Evolutionary conservation across 768 basidiomycete species (phyloP), one percentile per base, ranked within the genome.

Genomic region (Candolleomyces eurysporus): DNA sequence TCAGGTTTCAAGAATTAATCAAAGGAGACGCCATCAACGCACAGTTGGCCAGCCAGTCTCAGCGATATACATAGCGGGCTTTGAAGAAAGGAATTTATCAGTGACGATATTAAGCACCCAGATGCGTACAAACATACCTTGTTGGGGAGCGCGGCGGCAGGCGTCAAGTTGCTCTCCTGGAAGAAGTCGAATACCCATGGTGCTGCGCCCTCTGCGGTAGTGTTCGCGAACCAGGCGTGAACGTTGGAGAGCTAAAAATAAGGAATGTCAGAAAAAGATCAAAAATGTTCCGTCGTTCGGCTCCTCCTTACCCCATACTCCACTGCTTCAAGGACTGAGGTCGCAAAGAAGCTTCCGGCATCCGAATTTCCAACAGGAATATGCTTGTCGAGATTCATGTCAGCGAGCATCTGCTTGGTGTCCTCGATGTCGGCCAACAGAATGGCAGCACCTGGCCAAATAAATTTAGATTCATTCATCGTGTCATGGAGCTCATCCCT

Each of bases 181-280:
- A 95, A 97, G 79, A 92, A 98, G 0, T 81, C 66, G 45, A 75
- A 78, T 3, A 94, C 94, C 96, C 96, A 99, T 7, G 66, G 78
- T 2, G 96, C 88, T 1, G 94, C 92, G n/a, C 79, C 72, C 13
- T 84, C 74, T 21, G 90, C 84, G 2, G 85, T 81, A 22, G 87
- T 83, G 63, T 88, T 86, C 14, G 91, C 96, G 74, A 97, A 98
- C 93, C 92, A 95, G 7, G 94, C 87, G 70, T 96, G 94, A n/a
- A 94, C 92, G 64, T 97, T 96, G 11, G 92, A 84, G 83, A 95
- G 80, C 87, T 89, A 63, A 16, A 59, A 36, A 58, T 21, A 52
- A 21, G n/a, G 30, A 51, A 48, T 40, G 57, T 30, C n/a, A 21
- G 48, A 50, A 31, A 32, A 55, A 1, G 10, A 39, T 17, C 17